Percentiles rank a stretch among this genome's conserved stretches.
These are phyloP conservation scores for Pelargonium australe DNA, from an alignment of 441 rosid species.

Conservation along the genomic window DNA sequence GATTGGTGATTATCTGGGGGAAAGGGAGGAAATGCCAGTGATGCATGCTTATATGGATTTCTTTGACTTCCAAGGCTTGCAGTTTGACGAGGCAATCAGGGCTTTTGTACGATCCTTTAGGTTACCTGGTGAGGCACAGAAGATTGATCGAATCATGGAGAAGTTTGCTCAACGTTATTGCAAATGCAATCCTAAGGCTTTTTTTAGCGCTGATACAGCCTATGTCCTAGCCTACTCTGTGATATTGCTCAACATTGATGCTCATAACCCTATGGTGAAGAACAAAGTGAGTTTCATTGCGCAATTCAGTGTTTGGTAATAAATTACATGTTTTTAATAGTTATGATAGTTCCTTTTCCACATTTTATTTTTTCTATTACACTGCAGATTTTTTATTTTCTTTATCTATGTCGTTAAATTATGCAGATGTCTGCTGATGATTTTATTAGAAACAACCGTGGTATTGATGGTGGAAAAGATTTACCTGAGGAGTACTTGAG, in stretches of 20 bases:
- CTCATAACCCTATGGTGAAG: slow-evolving; percentile 97
- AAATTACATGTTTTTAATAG: not conserved
- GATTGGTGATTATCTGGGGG: slow-evolving; percentile 98
- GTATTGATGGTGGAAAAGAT: slow-evolving; percentile 97
- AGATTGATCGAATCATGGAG: slow-evolving; percentile 98
- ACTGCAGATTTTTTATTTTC: not conserved
- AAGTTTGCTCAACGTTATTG: slow-evolving; percentile 95
- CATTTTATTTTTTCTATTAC: not conserved
- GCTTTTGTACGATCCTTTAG: slow-evolving; percentile 80
- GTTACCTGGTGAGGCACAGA: slow-evolving; percentile 99
- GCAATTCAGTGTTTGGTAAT: slow-evolving; percentile 13
- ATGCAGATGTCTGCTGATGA: slow-evolving; percentile 96
- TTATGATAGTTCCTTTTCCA: not conserved
- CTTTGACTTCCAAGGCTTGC: slow-evolving; percentile 80
- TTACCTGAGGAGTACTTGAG: slow-evolving; percentile 80
- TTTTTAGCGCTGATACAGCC: slow-evolving; percentile 93
- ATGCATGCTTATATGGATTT: slow-evolving; percentile 98
- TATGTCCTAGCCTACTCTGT: slow-evolving; percentile 98
- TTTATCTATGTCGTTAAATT: slow-evolving; percentile 20
- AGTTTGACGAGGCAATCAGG: slow-evolving; percentile 96
- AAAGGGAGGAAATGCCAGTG: slow-evolving; percentile 88
- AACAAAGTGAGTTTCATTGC: slow-evolving; percentile 59
- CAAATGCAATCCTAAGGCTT: slow-evolving; percentile 89
- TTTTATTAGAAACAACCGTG: slow-evolving; percentile 94
- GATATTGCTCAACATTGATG: slow-evolving; percentile 94